Base-by-base conservation (phyloP, 371 early-diverging fungal genomes). In the Globomyces sp. region DNA sequence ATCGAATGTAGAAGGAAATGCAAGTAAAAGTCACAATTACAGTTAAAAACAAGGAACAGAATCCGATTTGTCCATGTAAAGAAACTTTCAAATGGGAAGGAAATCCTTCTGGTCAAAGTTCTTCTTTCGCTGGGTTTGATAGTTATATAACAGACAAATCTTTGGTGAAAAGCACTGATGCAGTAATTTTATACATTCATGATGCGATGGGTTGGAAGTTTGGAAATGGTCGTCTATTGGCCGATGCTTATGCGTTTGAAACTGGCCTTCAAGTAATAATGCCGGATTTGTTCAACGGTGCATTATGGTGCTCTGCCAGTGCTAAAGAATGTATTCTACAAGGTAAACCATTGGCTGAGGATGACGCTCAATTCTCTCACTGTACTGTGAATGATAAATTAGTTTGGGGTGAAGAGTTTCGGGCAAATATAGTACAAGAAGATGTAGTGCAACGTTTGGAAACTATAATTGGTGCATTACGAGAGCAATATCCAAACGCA, bases 211-310 rank as follows among this genome's bases (percentile, higher is more conserved):
- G 71, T 9, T 67, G 45, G 52, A 46, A 62, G 11, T 11, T 57
- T 34, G 57, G 57, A 41, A 67, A 71, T 45, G 40, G 61, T 39
- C 64, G 68, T 3, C 58, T 71, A 9, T 34, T 71, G n/a, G 61
- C 63, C 43, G 71, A 68, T 60, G 10, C 36, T 43, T 57, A 58
- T 40, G 64, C 65, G 40, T 0, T 44, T 40, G 13, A 50, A 57
- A 3, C 46, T 43, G 67, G 68, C 40, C 58, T 63, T 58, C 37
- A n/a, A 34, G 57, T 48, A 9, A 62, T 43, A 48, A 39, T 71
- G 41, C 71, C 71, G 4, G 71, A 71, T 51, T 43, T 67, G 3
- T 68, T 64, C 49, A 13, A 44, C 6, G 64, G 64, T 13, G 1
- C 5, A 36, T 49, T 34, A 6, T 4, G 46, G 60, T 37, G 49